These are phyloP conservation scores for Themeda triandra DNA, from an alignment of 176 grass and related monocot genomes.

Conservation along the genomic window DNA sequence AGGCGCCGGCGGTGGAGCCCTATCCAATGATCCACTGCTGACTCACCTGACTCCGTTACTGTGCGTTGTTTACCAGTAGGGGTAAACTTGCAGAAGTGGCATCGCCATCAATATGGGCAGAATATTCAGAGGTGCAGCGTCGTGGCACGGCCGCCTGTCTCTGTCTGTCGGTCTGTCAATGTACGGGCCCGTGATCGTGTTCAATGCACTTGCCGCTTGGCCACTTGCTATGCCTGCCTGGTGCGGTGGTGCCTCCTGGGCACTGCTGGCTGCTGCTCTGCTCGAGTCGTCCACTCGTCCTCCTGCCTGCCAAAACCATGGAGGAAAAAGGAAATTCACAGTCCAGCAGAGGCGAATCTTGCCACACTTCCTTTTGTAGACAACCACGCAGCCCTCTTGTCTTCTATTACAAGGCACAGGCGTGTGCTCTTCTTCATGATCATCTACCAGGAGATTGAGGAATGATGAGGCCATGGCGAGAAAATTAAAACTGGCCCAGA, in stretches of 20 bases:
- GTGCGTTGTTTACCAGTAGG: not conserved
- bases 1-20: not conserved
- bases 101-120: not conserved
- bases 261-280: not conserved
- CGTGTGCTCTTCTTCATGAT: no score
- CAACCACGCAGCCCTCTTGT: no score
- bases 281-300: not conserved
- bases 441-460: not conserved
- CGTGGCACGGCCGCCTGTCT: not conserved
- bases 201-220: not conserved
- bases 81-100: not conserved
- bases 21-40: no score
- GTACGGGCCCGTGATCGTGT: constrained; percentile 3
- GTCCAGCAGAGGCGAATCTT: not conserved
- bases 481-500: not conserved
- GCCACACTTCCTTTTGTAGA: not conserved
- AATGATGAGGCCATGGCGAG: not conserved
- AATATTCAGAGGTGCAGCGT: not conserved
- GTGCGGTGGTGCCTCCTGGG: not conserved
- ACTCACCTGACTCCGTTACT: no score
- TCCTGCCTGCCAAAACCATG: not conserved
- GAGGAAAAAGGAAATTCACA: not conserved
- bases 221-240: not conserved
- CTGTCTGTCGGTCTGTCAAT: not conserved
- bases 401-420: no score